Conservation (phyloP, 345 rosid genomes). For the Pistacia vera region DNA sequence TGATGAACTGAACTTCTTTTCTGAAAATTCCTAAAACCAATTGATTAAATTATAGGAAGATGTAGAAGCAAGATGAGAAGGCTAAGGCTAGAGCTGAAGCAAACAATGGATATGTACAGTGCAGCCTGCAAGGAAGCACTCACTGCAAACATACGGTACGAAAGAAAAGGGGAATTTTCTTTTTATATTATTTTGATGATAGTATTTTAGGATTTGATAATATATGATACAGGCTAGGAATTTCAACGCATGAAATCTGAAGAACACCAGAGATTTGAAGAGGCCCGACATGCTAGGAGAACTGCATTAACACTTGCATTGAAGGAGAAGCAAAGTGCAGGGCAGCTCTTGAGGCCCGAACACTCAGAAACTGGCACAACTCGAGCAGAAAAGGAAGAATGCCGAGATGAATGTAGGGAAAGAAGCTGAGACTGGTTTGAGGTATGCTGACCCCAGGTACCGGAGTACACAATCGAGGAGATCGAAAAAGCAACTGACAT, state of each 20-base stretch:
- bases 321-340: constrained; percentile 60
- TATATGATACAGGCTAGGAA: constrained; percentile 50
- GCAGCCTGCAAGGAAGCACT: constrained; percentile 81
- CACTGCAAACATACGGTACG: constrained; percentile 59
- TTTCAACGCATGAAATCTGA: constrained; percentile 60
- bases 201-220: not conserved
- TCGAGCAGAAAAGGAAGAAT: constrained; percentile 58
- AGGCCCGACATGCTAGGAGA: constrained; percentile 54
- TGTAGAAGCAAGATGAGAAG: constrained; percentile 76
- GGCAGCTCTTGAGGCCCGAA: constrained; percentile 64
- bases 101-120: constrained; percentile 77
- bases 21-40: no score
- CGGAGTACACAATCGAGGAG: constrained; percentile 71
- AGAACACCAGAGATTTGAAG: constrained; percentile 48
- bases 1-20: no score
- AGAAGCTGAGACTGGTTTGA: constrained; percentile 22
- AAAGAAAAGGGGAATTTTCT: not conserved
- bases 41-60: constrained; percentile 57
- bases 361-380: constrained; percentile 54
- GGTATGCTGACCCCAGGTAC: constrained; percentile 38
- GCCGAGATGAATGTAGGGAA: constrained; percentile 47
- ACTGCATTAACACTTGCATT: constrained; percentile 59
- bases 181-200: no score
- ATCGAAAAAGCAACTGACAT: constrained; percentile 70
- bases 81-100: constrained; percentile 71